phyloP scores from a whole-genome alignment of 306 rosid species.

The Datisca glomerata region DNA sequence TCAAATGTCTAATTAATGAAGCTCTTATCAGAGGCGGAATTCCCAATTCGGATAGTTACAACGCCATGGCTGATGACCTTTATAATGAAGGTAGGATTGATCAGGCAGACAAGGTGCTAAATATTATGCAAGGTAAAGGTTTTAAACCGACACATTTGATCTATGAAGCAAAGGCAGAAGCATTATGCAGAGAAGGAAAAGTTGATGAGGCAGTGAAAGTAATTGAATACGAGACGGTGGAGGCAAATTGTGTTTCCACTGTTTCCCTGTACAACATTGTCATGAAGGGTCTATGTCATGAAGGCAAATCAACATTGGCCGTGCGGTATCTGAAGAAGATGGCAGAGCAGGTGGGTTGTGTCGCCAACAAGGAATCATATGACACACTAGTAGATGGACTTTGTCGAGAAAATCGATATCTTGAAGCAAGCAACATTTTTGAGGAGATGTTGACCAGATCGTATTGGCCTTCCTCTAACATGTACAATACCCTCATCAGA shows the following conservation, averaged over 20 bases:
- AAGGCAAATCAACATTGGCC: constrained; percentile 15
- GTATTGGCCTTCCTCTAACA: constrained; percentile 15
- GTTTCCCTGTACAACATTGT: constrained; percentile 11
- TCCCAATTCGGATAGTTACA: constrained; percentile 26
- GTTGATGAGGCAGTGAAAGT: constrained; percentile 23
- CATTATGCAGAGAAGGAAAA: constrained; percentile 23
- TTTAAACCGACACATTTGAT: constrained; percentile 19
- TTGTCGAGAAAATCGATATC: constrained; percentile 19
- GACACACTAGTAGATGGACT: constrained; percentile 17
- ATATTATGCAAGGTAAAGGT: constrained; percentile 17
- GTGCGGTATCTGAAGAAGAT: constrained; percentile 18
- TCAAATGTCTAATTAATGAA: constrained; percentile 18
- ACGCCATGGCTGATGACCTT: constrained; percentile 28
- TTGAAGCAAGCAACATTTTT: constrained; percentile 14
- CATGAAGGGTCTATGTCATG: constrained; percentile 19
- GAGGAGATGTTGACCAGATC: constrained; percentile 28
- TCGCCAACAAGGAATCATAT: constrained; percentile 19
- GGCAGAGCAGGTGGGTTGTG: constrained; percentile 18
- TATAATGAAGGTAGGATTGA: constrained; percentile 15
- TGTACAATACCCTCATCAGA: constrained; percentile 13
- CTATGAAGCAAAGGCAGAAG: constrained; percentile 23
- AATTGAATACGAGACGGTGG: constrained; percentile 20
- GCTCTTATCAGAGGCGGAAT: constrained; percentile 29
- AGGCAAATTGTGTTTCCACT: constrained; percentile 20
- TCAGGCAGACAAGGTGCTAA: constrained; percentile 21